phyloP scores from a whole-genome alignment of 164 flowering plant genomes.

The Kingdonia uniflora region DNA sequence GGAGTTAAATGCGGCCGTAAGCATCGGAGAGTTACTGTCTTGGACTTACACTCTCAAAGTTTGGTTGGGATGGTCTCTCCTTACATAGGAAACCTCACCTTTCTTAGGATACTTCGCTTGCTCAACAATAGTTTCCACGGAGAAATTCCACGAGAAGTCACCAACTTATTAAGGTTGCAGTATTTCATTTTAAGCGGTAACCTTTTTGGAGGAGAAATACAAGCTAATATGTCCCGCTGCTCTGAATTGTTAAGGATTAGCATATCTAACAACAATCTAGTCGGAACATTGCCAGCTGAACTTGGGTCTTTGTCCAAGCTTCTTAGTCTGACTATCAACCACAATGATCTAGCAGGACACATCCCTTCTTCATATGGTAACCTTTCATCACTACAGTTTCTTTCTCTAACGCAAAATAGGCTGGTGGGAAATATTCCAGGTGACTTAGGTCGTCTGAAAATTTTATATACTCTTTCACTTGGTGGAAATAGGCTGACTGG shows the following conservation, averaged over 20 bases:
- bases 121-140: constrained; percentile 4
- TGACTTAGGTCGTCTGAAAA: background rate
- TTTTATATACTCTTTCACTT: background rate
- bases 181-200: background rate
- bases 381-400: background rate
- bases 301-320: background rate
- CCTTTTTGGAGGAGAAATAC: constrained; percentile 5
- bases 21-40: background rate
- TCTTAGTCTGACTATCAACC: background rate
- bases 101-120: background rate
- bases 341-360: background rate
- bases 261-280: background rate
- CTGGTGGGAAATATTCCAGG: constrained; percentile 4
- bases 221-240: constrained; percentile 1
- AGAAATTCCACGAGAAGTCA: constrained; percentile 1
- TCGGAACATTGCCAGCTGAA: background rate
- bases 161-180: constrained; percentile 1
- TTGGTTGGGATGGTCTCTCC: background rate
- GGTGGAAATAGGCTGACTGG: background rate
- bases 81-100: constrained; percentile 11
- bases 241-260: background rate
- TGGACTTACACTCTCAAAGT: background rate
- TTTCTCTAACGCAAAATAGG: background rate
- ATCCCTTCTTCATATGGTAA: constrained; percentile 7
- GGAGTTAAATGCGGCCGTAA: constrained; percentile 1